phyloP scores from a whole-genome alignment of 441 rosid genomes.

The Caryocar brasiliense region DNA sequence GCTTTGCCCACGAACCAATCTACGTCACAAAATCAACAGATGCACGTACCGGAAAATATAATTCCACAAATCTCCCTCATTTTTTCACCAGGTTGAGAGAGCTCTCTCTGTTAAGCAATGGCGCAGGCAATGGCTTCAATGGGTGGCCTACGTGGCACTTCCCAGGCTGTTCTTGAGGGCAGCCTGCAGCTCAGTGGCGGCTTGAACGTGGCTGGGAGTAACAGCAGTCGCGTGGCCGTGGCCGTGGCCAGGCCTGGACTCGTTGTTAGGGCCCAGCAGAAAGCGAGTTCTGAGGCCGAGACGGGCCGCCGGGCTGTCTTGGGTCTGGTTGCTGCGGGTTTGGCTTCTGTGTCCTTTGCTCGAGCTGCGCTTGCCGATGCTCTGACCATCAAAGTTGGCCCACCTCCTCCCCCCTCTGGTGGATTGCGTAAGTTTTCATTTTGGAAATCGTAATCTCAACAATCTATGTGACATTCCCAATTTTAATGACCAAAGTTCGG shows the following conservation, averaged over 20 bases:
- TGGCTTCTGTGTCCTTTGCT: slow-evolving; percentile 65
- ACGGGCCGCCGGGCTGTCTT: slow-evolving; percentile 61
- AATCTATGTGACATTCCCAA: neutral
- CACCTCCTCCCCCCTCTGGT: slow-evolving; percentile 83
- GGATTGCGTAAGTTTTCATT: slow-evolving; percentile 94
- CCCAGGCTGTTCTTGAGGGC: slow-evolving; percentile 59
- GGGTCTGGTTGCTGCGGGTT: slow-evolving; percentile 64
- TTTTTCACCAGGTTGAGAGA: neutral
- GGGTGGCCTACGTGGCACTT: slow-evolving; percentile 57
- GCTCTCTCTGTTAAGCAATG: slow-evolving; percentile 19
- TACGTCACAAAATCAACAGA: slow-evolving; percentile 34
- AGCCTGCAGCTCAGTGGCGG: slow-evolving; percentile 57
- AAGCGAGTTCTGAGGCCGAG: slow-evolving; percentile 37
- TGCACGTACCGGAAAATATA: too few species aligned
- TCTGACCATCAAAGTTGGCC: slow-evolving; percentile 64
- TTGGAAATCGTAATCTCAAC: neutral
- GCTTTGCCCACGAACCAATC: slow-evolving; percentile 19
- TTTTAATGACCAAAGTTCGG: neutral
- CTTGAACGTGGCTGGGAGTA: slow-evolving; percentile 25
- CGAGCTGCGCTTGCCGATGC: slow-evolving; percentile 65
- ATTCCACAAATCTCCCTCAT: slow-evolving; percentile 9
- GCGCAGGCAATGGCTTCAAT: slow-evolving; percentile 79
- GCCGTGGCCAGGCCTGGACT: slow-evolving; percentile 24
- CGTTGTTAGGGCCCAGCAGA: slow-evolving; percentile 46
- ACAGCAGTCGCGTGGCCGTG: slow-evolving; percentile 16